Evolutionary conservation across 169 alveolate species (phyloP).

Genomic region (Eimeria zaria): DNA sequence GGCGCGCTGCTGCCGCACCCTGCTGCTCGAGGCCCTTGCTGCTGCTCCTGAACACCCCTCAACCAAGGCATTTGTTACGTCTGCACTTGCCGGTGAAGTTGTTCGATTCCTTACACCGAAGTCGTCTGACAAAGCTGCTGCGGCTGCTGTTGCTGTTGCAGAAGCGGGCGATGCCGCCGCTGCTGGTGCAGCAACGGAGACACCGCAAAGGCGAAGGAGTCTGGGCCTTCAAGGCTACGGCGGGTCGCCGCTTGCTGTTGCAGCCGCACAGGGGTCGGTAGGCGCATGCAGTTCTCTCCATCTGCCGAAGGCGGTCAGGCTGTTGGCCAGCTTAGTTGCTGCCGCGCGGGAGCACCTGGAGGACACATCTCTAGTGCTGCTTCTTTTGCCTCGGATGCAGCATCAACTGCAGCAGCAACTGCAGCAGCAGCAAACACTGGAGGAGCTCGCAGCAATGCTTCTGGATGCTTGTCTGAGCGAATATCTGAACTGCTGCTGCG

Average conservation of each 20-base stretch:
- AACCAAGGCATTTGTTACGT: constrained; percentile 47
- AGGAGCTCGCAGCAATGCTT: constrained; percentile 74
- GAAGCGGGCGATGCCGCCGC: constrained; percentile 28
- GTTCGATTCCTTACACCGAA: constrained; percentile 25
- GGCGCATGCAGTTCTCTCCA: neutral
- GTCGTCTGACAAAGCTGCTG: neutral
- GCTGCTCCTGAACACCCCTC: constrained; percentile 65
- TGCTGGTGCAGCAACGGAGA: neutral
- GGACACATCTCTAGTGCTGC: constrained; percentile 34
- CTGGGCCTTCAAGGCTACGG: neutral
- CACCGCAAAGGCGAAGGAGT: constrained; percentile 16
- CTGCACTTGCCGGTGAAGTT: constrained; percentile 60
- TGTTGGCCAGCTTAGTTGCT: constrained; percentile 60
- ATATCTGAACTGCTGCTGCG: constrained; percentile 64
- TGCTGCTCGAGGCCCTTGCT: constrained; percentile 59
- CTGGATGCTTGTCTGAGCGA: constrained; percentile 64
- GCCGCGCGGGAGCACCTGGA: constrained; percentile 74
- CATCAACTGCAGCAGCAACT: constrained; percentile 62
- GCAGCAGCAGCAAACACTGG: constrained; percentile 54
- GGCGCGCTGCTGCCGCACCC: constrained; percentile 67
- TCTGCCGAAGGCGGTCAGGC: constrained; percentile 51
- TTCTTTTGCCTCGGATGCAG: constrained; percentile 69
- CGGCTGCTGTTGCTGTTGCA: neutral
- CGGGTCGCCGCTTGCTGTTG: constrained; percentile 55
- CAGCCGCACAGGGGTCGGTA: constrained; percentile 7